These are phyloP conservation scores for Aechmea fasciata DNA, from an alignment of 176 grass and related monocot genomes.

Conservation along the genomic window DNA sequence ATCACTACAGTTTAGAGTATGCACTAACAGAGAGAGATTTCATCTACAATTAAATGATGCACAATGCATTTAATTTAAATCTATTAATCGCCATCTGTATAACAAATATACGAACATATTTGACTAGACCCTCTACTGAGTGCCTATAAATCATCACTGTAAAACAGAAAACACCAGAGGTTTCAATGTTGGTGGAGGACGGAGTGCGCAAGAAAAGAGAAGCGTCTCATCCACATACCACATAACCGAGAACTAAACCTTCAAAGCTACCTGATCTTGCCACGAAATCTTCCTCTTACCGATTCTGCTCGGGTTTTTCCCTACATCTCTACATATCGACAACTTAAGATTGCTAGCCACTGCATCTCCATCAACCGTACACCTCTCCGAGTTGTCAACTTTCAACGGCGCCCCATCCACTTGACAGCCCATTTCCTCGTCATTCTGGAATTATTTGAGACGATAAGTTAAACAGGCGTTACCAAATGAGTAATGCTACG, in stretches of 20 bases:
- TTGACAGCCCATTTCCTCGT: conserved; percentile 15
- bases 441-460: conserved; percentile 36
- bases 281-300: conserved; percentile 57
- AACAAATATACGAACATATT: too few species aligned
- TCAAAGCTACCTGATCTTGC: conserved; percentile 54
- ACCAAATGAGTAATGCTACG: background rate
- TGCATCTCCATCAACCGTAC: conserved; percentile 26
- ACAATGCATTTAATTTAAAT: too few species aligned
- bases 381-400: conserved; percentile 12
- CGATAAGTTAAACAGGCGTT: background rate
- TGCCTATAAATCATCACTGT: too few species aligned
- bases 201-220: background rate
- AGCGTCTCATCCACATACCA: conserved; percentile 3
- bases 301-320: conserved; percentile 30
- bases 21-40: too few species aligned
- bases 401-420: conserved; percentile 12
- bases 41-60: too few species aligned
- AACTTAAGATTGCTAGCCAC: conserved; percentile 17
- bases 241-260: conserved; percentile 29
- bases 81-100: too few species aligned
- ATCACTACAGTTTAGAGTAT: too few species aligned
- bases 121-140: too few species aligned
- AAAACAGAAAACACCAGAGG: too few species aligned
- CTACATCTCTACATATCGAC: conserved; percentile 44
- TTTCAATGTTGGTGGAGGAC: background rate